Percentiles rank a stretch among this genome's conserved stretches.
These are phyloP conservation scores for Penicillium atrosanguineum DNA, from an alignment of 495 filamentous ascomycete genomes.

Conservation along the genomic window DNA sequence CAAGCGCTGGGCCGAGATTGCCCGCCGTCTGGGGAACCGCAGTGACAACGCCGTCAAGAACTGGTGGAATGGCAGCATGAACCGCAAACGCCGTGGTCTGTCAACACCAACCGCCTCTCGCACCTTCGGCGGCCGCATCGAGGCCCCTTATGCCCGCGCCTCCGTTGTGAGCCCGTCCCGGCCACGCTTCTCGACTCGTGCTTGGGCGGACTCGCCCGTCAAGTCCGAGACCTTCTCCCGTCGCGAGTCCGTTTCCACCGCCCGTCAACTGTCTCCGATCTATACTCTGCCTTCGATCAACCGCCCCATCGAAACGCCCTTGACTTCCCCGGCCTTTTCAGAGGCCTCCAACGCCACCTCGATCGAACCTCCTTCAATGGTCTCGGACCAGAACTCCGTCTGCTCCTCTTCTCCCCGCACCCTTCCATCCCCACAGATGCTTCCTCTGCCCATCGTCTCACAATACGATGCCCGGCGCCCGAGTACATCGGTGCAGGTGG, in stretches of 20 bases:
- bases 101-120: constrained; percentile 39
- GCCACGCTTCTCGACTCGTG: constrained; percentile 33
- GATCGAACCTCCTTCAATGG: constrained; percentile 65
- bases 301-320: constrained; percentile 55
- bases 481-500: constrained; percentile 26
- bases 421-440: constrained; percentile 40
- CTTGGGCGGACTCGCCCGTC: constrained; percentile 34
- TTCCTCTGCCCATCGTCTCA: constrained; percentile 37
- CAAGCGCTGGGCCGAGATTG: constrained; percentile 94
- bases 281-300: constrained; percentile 45
- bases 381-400: constrained; percentile 68
- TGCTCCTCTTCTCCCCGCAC: constrained; percentile 55
- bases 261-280: constrained; percentile 45
- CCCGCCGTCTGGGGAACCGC: constrained; percentile 76
- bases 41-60: constrained; percentile 99
- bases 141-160: constrained; percentile 41
- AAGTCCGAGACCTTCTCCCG: constrained; percentile 19
- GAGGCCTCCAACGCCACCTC: constrained; percentile 59
- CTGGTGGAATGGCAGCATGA: constrained; percentile 98
- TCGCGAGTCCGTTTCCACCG: constrained; percentile 29
- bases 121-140: constrained; percentile 41
- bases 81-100: constrained; percentile 58
- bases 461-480: constrained; percentile 35
- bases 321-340: constrained; percentile 68
- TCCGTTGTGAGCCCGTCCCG: constrained; percentile 34